Percentiles rank a stretch among this genome's conserved stretches.
Conservation (phyloP, 306 rosid species). For the Ochetophila trinervis region DNA sequence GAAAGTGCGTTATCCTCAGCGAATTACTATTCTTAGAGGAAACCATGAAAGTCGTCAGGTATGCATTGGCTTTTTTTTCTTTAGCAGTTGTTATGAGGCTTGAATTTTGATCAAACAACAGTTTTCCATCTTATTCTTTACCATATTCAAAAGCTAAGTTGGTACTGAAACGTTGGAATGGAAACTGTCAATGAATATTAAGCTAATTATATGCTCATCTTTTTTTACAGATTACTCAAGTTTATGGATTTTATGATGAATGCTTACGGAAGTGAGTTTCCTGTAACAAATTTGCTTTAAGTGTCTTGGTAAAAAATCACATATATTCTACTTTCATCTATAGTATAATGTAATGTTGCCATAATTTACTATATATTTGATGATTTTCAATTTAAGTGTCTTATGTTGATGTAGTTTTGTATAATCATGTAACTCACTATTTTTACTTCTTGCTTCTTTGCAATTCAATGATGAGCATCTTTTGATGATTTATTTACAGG, state of each 20-base stretch:
- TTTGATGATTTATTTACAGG: conserved; percentile 45
- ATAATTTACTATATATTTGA: no score
- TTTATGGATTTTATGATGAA: conserved; percentile 95
- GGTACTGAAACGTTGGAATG: background rate
- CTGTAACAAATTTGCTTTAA: conserved; percentile 26
- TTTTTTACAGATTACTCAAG: conserved; percentile 79
- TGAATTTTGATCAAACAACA: conserved; percentile 1
- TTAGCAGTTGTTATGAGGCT: background rate
- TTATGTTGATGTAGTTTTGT: background rate
- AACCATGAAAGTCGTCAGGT: conserved; percentile 99
- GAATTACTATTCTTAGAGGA: conserved; percentile 98
- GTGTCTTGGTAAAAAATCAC: background rate
- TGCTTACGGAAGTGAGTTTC: conserved; percentile 86
- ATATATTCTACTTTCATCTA: no score
- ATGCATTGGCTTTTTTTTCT: conserved; percentile 21
- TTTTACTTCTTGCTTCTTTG: conserved; percentile 9
- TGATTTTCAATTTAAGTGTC: no score
- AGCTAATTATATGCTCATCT: conserved; percentile 30
- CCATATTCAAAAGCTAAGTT: conserved; percentile 9
- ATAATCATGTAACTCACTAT: background rate
- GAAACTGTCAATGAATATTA: conserved; percentile 10
- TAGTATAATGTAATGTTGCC: no score
- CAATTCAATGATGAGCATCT: conserved; percentile 18
- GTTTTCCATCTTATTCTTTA: background rate
- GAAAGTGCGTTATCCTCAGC: conserved; percentile 91